Conservation (phyloP, 192 early-diverging fungal genomes). For the Chytriomyces hyalinus region DNA sequence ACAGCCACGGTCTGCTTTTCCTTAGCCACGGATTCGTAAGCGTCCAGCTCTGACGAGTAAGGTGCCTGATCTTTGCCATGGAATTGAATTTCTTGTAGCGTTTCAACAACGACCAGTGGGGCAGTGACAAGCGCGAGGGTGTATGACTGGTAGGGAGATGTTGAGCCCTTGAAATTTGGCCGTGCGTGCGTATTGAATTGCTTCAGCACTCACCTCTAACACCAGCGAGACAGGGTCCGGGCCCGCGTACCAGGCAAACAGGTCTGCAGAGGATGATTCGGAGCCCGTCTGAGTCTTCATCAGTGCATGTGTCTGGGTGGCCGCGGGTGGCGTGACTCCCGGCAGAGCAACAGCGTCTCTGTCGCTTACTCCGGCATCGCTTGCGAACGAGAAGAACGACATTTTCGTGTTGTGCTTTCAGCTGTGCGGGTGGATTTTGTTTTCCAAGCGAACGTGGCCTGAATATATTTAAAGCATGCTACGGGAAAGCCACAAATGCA, state of each 20-base stretch:
- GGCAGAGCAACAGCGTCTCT: neutral
- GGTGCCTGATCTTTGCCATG: neutral
- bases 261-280: neutral
- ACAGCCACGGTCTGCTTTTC: neutral
- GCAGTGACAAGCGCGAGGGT: slow-evolving; percentile 47
- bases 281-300: neutral
- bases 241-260: neutral
- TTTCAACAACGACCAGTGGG: slow-evolving; percentile 57
- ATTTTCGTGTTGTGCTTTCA: neutral
- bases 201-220: slow-evolving; percentile 5
- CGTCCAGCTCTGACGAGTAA: neutral
- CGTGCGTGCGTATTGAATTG: too few relatives aligned
- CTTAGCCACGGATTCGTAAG: slow-evolving; percentile 34
- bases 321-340: neutral
- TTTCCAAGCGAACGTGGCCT: too few relatives aligned
- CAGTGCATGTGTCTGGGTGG: neutral
- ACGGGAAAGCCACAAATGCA: too few relatives aligned
- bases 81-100: slow-evolving; percentile 38
- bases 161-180: neutral
- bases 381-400: neutral
- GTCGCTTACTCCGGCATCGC: neutral
- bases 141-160: slow-evolving; percentile 20
- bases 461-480: too few relatives aligned
- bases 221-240: slow-evolving; percentile 20
- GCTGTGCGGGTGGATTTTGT: too few relatives aligned